phyloP scores from a whole-genome alignment of 352 stramenopile genomes.

The Peronospora farinosa region DNA sequence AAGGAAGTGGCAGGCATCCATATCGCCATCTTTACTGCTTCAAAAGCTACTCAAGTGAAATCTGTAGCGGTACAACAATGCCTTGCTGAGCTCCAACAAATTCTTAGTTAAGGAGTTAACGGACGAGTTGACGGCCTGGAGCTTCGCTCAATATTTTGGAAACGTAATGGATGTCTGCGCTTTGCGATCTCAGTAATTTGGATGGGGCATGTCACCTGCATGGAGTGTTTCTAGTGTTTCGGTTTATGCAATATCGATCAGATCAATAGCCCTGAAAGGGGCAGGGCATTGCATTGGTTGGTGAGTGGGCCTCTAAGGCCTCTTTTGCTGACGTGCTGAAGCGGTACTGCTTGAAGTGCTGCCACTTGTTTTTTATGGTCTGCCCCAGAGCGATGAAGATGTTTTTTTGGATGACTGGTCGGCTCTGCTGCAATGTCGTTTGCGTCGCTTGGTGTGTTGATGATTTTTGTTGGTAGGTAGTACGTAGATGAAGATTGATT shows the following conservation, averaged over 20 bases:
- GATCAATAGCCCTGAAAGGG: constrained; percentile 25
- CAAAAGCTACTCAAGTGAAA: constrained; percentile 39
- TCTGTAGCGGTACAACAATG: constrained; percentile 47
- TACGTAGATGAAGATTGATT: neutral
- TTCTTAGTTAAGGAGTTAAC: constrained; percentile 18
- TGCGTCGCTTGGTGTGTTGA: constrained; percentile 3
- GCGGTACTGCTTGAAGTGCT: constrained; percentile 17
- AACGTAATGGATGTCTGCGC: constrained; percentile 9
- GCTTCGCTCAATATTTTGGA: neutral
- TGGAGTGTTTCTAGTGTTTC: constrained; percentile 22
- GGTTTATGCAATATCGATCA: constrained; percentile 26
- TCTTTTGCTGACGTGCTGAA: constrained; percentile 13
- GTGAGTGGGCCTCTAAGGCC: constrained; percentile 5
- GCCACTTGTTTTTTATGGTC: constrained; percentile 24
- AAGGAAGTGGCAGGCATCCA: constrained; percentile 50
- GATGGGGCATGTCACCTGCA: constrained; percentile 12
- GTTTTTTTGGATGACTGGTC: constrained; percentile 13
- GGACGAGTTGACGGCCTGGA: neutral
- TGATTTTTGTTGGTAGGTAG: constrained; percentile 11
- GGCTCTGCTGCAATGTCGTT: constrained; percentile 3
- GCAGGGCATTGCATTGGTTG: constrained; percentile 7
- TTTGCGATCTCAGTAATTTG: neutral
- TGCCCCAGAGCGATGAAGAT: constrained; percentile 14
- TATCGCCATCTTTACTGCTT: constrained; percentile 45
- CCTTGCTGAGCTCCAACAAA: constrained; percentile 43